phyloP scores from a whole-genome alignment of 495 filamentous ascomycete genomes.

The Neurospora tetrasperma region DNA sequence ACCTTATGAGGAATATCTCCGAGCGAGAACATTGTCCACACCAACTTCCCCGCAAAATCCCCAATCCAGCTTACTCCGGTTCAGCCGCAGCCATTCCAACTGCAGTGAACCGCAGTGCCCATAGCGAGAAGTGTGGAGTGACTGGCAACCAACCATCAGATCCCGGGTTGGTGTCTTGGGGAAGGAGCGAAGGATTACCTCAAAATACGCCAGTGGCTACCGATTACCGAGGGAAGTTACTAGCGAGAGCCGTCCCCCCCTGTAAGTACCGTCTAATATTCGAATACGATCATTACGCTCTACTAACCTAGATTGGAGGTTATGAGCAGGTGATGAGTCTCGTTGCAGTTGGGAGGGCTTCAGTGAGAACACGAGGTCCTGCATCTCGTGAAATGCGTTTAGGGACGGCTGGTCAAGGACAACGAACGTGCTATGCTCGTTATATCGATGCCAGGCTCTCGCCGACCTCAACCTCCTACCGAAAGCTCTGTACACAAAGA shows the following conservation, averaged over 20 bases:
- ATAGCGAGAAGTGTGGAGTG: not conserved
- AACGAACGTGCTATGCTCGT: not conserved
- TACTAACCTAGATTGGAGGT: not conserved
- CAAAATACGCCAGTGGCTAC: not conserved
- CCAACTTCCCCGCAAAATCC: not conserved
- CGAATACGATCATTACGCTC: not conserved
- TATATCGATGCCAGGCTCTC: not conserved
- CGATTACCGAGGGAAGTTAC: not conserved
- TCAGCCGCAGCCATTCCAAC: not conserved
- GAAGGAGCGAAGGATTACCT: not conserved
- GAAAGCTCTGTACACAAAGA: not conserved
- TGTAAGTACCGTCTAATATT: not conserved
- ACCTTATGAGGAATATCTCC: not conserved
- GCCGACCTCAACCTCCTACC: too few relatives aligned
- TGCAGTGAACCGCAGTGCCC: not conserved
- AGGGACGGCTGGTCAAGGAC: not conserved
- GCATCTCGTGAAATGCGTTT: not conserved
- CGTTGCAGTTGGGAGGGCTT: not conserved
- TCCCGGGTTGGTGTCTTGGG: not conserved
- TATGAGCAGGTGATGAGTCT: not conserved
- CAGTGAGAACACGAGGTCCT: not conserved
- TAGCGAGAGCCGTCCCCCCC: not conserved
- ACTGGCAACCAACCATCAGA: not conserved
- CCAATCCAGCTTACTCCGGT: not conserved
- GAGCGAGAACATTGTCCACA: not conserved